phyloP scores from a whole-genome alignment of 2,329 filamentous ascomycete genomes.

The Cordyceps cateniannulata region DNA sequence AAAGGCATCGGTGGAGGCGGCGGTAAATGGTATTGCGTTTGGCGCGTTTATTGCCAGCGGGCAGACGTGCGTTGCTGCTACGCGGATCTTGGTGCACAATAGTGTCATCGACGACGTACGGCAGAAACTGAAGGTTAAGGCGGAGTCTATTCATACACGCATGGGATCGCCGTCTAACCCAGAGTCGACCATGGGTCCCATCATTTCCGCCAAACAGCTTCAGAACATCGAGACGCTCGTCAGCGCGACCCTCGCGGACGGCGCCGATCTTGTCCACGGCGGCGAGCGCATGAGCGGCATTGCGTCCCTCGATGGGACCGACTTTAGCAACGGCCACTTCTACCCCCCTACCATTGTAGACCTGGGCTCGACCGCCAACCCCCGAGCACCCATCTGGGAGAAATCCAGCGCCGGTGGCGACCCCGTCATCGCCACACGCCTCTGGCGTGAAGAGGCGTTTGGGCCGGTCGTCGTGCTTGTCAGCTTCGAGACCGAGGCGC shows the following conservation, averaged over 20 bases:
- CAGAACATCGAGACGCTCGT: conserved; percentile 61
- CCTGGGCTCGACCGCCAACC: background rate
- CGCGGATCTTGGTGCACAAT: conserved; percentile 68
- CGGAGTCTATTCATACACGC: conserved; percentile 44
- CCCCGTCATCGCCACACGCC: conserved; percentile 60
- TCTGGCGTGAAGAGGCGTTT: conserved; percentile 78
- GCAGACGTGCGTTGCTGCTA: conserved; percentile 61
- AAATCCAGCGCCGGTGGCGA: conserved; percentile 36
- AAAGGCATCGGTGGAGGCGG: conserved; percentile 57
- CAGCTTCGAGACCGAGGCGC: conserved; percentile 67
- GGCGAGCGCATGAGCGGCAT: conserved; percentile 40
- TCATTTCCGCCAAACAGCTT: conserved; percentile 58
- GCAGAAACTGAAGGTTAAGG: conserved; percentile 56
- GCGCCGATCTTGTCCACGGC: conserved; percentile 33
- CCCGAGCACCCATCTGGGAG: conserved; percentile 8
- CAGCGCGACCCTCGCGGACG: conserved; percentile 52
- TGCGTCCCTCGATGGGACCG: conserved; percentile 43
- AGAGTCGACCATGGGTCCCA: conserved; percentile 56
- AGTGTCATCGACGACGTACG: conserved; percentile 59
- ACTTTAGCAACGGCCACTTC: conserved; percentile 60
- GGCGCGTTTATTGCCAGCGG: conserved; percentile 50
- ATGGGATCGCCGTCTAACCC: conserved; percentile 53
- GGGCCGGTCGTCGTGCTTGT: conserved; percentile 71
- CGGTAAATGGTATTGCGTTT: conserved; percentile 62
- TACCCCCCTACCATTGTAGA: conserved; percentile 71